Conservation (phyloP, 2,329 filamentous ascomycete species). For the Aspergillus sp. region DNA sequence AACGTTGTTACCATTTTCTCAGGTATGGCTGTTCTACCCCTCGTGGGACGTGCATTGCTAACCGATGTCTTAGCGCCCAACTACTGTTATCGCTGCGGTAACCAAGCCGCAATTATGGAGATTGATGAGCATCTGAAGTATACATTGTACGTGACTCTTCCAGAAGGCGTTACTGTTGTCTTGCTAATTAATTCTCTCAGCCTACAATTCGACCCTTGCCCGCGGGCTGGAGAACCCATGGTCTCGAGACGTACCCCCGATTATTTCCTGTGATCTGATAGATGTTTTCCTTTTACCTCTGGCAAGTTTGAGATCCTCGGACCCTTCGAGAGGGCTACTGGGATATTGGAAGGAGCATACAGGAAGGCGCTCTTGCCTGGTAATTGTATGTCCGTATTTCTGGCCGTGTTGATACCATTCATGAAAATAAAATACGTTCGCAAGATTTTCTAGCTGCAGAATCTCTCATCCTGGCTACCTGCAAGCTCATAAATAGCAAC, state of each 20-base stretch:
- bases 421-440: slow-evolving; percentile 36
- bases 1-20: slow-evolving; percentile 99
- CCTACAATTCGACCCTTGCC: slow-evolving; percentile 98
- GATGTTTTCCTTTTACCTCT: slow-evolving; percentile 21
- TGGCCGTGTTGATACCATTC: slow-evolving; percentile 37
- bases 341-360: slow-evolving; percentile 24
- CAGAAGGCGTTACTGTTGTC: neutral
- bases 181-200: slow-evolving; percentile 44
- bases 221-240: slow-evolving; percentile 95
- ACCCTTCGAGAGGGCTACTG: slow-evolving; percentile 22
- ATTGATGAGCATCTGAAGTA: slow-evolving; percentile 99
- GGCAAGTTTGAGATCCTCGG: slow-evolving; percentile 12
- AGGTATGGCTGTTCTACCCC: slow-evolving; percentile 50
- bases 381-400: slow-evolving; percentile 33
- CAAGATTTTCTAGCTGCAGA: slow-evolving; percentile 11
- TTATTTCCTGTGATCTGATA: slow-evolving; percentile 78
- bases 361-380: slow-evolving; percentile 21
- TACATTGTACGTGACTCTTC: slow-evolving; percentile 75
- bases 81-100: slow-evolving; percentile 98
- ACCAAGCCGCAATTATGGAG: slow-evolving; percentile 99
- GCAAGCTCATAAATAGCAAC: neutral
- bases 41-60: slow-evolving; percentile 15
- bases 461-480: neutral
- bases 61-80: slow-evolving; percentile 58
- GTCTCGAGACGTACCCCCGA: slow-evolving; percentile 95